Evolutionary conservation across 2,329 filamentous ascomycete genomes (phyloP).

Genomic region (Microthyrium microscopicum): DNA sequence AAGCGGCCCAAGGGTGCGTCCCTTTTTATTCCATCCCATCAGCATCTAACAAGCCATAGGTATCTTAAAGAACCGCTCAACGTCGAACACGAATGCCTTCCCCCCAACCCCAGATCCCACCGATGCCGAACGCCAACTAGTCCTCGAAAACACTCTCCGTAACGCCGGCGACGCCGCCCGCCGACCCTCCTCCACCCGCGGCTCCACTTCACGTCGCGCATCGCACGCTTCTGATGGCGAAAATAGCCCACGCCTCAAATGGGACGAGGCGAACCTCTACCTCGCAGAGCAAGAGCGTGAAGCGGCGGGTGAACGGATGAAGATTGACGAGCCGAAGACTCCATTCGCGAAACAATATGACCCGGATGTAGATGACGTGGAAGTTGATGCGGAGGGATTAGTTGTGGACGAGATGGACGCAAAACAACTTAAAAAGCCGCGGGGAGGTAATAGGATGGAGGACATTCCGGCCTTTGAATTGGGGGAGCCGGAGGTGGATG

Average conservation of each 20-base stretch:
- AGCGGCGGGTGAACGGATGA: slow-evolving; percentile 96
- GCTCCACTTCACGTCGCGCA: slow-evolving; percentile 54
- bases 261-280: slow-evolving; percentile 97
- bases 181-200: slow-evolving; percentile 57
- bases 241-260: slow-evolving; percentile 66
- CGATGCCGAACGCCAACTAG: slow-evolving; percentile 31
- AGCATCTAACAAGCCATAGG: not conserved
- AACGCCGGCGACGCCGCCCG: slow-evolving; percentile 73
- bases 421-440: slow-evolving; percentile 28
- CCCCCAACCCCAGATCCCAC: slow-evolving; percentile 67
- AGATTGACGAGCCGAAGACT: slow-evolving; percentile 97
- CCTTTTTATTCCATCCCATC: not conserved
- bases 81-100: slow-evolving; percentile 25
- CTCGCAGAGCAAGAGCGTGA: slow-evolving; percentile 91
- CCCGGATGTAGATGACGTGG: slow-evolving; percentile 70
- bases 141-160: slow-evolving; percentile 75
- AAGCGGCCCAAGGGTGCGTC: slow-evolving; percentile 7
- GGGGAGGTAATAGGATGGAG: no score
- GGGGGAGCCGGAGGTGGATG: slow-evolving; percentile 64
- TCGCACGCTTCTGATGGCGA: slow-evolving; percentile 41
- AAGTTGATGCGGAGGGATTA: slow-evolving; percentile 47
- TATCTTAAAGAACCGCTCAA: slow-evolving; percentile 1
- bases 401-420: slow-evolving; percentile 51
- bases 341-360: slow-evolving; percentile 90
- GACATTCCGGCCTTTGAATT: slow-evolving; percentile 87